Evolutionary conservation across 1,139 yeast genomes (phyloP).

Genomic region (Hanseniaspora uvarum): DNA sequence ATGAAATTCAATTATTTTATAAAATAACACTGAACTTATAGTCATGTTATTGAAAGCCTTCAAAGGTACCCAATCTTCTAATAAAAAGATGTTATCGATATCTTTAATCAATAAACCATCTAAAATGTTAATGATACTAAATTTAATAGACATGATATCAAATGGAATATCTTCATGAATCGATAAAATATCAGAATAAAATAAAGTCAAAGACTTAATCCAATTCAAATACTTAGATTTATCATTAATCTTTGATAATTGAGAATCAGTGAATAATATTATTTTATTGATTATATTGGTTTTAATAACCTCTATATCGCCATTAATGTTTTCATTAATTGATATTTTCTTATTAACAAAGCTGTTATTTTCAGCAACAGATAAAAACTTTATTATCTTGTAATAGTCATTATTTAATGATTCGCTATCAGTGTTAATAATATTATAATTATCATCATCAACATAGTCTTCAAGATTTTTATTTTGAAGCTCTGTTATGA

Average conservation of each 20-base stretch:
- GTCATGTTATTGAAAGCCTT: slow-evolving; percentile 6
- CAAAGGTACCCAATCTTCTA: slow-evolving; percentile 14
- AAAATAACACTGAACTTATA: slow-evolving; percentile 2
- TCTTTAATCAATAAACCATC: slow-evolving; percentile 9
- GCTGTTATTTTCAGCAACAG: not conserved
- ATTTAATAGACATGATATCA: not conserved
- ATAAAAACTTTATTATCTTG: slow-evolving; percentile 3
- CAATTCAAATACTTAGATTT: slow-evolving; percentile 8
- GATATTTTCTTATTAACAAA: not conserved
- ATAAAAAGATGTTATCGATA: not conserved
- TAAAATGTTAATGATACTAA: not conserved
- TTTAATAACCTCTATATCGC: not conserved
- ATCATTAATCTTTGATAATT: not conserved
- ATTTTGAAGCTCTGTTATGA: not conserved
- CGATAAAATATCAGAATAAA: not conserved
- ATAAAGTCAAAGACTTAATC: slow-evolving; percentile 1
- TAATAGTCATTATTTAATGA: not conserved
- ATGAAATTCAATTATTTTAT: slow-evolving; percentile 3
- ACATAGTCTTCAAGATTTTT: not conserved
- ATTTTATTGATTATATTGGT: not conserved
- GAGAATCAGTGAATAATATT: not conserved
- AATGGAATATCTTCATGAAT: slow-evolving; percentile 1
- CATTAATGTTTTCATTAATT: not conserved
- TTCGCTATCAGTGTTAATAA: not conserved
- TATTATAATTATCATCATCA: not conserved